Base-by-base conservation (phyloP, 2,329 filamentous ascomycete genomes). In the Cladophialophora immunda region DNA sequence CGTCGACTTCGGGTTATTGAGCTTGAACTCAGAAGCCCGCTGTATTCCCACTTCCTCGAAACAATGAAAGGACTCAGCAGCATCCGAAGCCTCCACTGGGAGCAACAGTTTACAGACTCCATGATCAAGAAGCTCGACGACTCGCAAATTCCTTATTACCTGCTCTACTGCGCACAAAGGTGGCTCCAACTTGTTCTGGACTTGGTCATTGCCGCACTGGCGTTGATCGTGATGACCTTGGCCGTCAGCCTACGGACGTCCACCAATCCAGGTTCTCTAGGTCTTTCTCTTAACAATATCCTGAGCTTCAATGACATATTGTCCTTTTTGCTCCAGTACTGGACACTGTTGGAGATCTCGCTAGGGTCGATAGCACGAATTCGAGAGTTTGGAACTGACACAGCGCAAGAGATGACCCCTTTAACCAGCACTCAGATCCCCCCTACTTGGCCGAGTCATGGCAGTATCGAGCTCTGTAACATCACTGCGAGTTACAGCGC, bases 1-100 rank as follows among this genome's bases (percentile, higher is more conserved):
- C 78, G 82, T 1, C 82, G 84, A 67, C 71, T 85, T 6, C 80
- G 86, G 58, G 79, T 85, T 30, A 75, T 87, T 7, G 85, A 87
- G 70, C 77, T 87, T 0, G 85, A 87, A 71, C 76, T 80, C 27
- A 82, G 83, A 65, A 79, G 80, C 0, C 82, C 83, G 0, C 76
- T 86, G 0, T 85, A 83, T 70, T 81, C 83, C 0, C 82, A 86
- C 50, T 86, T 86, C 67, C 75, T 81, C 8, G 85, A 87, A 63
- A 83, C 82, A 0, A 70, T 85, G 0, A 75, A 78, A 8, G 84
- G 84, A 0, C 70, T 86, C 0, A 68, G 79, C 0, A 86, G 83
- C 0, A 82, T 87, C 38, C 82, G 84, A 8, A 81, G 85, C 0
- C 86, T 85, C 62, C 78, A 78, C 1, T 86, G 84, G 83, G 76